Evolutionary conservation across 108 stramenopile species (phyloP).

Genomic region (Parmales sp.): DNA sequence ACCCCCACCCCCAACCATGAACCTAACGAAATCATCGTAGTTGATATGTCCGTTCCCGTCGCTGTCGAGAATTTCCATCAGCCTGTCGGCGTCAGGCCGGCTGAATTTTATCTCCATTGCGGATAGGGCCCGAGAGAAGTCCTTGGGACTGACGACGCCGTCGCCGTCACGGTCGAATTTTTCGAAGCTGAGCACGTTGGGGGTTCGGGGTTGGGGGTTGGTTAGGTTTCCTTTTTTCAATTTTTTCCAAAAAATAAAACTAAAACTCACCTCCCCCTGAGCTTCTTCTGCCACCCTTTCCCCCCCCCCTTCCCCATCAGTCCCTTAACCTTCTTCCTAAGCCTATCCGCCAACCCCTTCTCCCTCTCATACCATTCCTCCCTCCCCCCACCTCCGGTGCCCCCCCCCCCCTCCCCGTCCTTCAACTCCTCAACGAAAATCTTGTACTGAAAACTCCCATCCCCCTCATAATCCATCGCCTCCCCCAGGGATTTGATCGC

Average conservation of each 20-base stretch:
- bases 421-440: not conserved
- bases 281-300: slow-evolving; percentile 2
- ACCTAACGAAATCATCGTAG: slow-evolving; percentile 4
- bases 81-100: not conserved
- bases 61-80: not conserved
- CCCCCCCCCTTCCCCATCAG: not conserved
- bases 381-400: not conserved
- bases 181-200: no score
- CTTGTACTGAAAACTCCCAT: not conserved
- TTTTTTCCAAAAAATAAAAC: no score
- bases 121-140: not conserved
- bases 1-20: not conserved
- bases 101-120: not conserved
- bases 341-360: not conserved
- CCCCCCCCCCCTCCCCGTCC: not conserved
- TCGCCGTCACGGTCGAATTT: slow-evolving; percentile 11
- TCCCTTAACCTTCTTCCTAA: not conserved
- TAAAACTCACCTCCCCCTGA: no score
- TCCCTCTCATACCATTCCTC: slow-evolving; percentile 10
- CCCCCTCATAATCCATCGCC: not conserved
- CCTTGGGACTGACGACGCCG: slow-evolving; percentile 9
- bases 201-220: no score
- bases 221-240: no score
- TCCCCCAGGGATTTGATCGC: not conserved
- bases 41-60: not conserved